A percentile compares a stretch with the other conserved stretches of the same genome.
These are phyloP conservation scores for Piper betle DNA, from an alignment of 164 flowering plant species.

Conservation along the genomic window DNA sequence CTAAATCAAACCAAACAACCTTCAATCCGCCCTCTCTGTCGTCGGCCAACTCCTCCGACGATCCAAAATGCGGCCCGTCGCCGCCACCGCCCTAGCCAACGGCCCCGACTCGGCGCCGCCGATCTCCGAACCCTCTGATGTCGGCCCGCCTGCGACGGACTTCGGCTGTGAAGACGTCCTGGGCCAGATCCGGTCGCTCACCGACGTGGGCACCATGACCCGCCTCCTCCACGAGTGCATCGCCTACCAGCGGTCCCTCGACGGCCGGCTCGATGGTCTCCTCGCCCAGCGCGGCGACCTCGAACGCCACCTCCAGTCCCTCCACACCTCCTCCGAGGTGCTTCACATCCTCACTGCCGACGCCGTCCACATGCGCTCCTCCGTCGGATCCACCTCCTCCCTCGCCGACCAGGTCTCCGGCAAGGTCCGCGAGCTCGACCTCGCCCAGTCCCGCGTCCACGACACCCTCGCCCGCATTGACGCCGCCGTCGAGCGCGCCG, in stretches of 20 bases:
- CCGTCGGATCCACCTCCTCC: slow-evolving; percentile 52
- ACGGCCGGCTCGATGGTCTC: slow-evolving; percentile 51
- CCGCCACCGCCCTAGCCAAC: not conserved
- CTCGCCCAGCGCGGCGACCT: slow-evolving; percentile 65
- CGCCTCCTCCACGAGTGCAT: slow-evolving; percentile 94
- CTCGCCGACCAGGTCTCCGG: slow-evolving; percentile 83
- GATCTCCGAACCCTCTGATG: not conserved
- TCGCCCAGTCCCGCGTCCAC: slow-evolving; percentile 77
- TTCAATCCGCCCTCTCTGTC: too few relatives aligned
- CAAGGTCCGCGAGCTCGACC: slow-evolving; percentile 83
- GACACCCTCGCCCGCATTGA: slow-evolving; percentile 60
- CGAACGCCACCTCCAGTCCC: slow-evolving; percentile 48
- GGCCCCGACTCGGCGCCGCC: not conserved
- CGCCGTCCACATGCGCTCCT: slow-evolving; percentile 22
- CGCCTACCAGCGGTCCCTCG: slow-evolving; percentile 80
- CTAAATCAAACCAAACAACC: too few relatives aligned
- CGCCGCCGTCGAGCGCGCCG: slow-evolving; percentile 59
- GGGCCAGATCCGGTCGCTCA: slow-evolving; percentile 17
- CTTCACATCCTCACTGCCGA: slow-evolving; percentile 68
- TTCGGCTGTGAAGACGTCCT: slow-evolving; percentile 60
- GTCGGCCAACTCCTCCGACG: too few relatives aligned
- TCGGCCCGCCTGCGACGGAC: slow-evolving; percentile 3
- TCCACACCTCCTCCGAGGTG: slow-evolving; percentile 54
- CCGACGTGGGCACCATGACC: slow-evolving; percentile 84
- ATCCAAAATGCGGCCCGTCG: too few relatives aligned